A percentile compares a stretch with the other conserved stretches of the same genome.
Conservation (phyloP, 352 stramenopile genomes). For the Pythium rhizo-oryzae region DNA sequence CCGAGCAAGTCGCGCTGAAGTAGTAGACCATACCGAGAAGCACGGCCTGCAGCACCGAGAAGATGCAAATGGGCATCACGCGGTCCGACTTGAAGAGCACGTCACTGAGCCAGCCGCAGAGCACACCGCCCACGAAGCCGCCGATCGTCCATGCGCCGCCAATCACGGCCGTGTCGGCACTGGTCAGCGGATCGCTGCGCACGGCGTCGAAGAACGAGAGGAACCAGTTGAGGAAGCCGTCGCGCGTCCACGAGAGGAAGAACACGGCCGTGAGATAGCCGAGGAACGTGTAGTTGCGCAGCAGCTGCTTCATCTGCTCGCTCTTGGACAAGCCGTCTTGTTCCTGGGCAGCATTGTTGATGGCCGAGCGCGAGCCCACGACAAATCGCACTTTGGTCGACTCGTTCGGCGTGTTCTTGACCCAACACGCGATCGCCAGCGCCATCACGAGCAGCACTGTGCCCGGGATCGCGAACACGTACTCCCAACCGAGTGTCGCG, state of each 20-base stretch:
- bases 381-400: constrained; percentile 37
- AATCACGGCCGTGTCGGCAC: constrained; percentile 60
- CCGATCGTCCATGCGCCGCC: constrained; percentile 77
- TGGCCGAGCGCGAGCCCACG: constrained; percentile 15
- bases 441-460: constrained; percentile 57
- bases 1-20: constrained; percentile 54
- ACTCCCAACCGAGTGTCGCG: constrained; percentile 62
- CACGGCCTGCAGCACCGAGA: constrained; percentile 59
- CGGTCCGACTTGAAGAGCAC: constrained; percentile 67
- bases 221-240: constrained; percentile 82
- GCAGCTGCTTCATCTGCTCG: constrained; percentile 56
- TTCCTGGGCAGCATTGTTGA: constrained; percentile 6
- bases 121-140: constrained; percentile 67
- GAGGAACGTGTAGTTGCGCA: constrained; percentile 66
- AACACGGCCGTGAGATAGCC: constrained; percentile 73
- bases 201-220: constrained; percentile 78
- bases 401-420: constrained; percentile 61
- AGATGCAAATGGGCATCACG: constrained; percentile 73
- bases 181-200: constrained; percentile 41
- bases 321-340: constrained; percentile 32
- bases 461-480: constrained; percentile 70
- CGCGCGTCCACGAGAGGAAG: constrained; percentile 67
- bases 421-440: constrained; percentile 48
- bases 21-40: constrained; percentile 62
- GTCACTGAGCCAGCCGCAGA: constrained; percentile 77